Evolutionary conservation across 1,139 yeast genomes (phyloP).

Genomic region (Candida sojae): DNA sequence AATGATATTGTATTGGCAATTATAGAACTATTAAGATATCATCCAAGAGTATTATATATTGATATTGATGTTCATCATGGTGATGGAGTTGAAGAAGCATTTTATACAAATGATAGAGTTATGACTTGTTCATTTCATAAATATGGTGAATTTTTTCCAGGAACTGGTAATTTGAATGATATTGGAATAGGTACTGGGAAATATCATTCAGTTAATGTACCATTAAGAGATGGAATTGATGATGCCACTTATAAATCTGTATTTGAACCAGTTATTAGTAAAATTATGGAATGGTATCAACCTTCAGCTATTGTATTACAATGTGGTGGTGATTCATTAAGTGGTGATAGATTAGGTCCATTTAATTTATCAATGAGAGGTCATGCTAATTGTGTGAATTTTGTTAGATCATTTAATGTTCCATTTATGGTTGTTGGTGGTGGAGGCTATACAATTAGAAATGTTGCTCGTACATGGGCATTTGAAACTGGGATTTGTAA

Average conservation of each 20-base stretch:
- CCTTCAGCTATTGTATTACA: constrained; percentile 95
- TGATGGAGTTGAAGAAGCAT: constrained; percentile 98
- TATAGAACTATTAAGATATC: constrained; percentile 77
- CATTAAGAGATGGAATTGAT: constrained; percentile 92
- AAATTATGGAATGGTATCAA: constrained; percentile 86
- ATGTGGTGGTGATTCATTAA: constrained; percentile 96
- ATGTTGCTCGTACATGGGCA: constrained; percentile 96
- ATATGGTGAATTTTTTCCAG: constrained; percentile 96
- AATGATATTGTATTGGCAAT: constrained; percentile 93
- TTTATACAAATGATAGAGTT: constrained; percentile 91
- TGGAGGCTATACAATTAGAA: constrained; percentile 98
- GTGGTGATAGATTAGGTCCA: constrained; percentile 92
- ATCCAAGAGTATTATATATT: constrained; percentile 88
- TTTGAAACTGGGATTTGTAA: constrained; percentile 89
- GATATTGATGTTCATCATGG: constrained; percentile 98
- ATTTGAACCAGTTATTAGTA: constrained; percentile 82
- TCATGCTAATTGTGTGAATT: constrained; percentile 93
- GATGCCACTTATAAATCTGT: constrained; percentile 89
- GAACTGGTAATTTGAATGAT: constrained; percentile 89
- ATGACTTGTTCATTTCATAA: constrained; percentile 97
- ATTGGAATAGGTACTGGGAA: constrained; percentile 86
- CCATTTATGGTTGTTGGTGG: constrained; percentile 97
- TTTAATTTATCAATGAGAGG: constrained; percentile 90
- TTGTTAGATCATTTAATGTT: constrained; percentile 79
- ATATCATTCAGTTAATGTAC: constrained; percentile 86